Base-by-base conservation (phyloP, 2,329 filamentous ascomycete genomes). In the Pestalotiopsis sp. region DNA sequence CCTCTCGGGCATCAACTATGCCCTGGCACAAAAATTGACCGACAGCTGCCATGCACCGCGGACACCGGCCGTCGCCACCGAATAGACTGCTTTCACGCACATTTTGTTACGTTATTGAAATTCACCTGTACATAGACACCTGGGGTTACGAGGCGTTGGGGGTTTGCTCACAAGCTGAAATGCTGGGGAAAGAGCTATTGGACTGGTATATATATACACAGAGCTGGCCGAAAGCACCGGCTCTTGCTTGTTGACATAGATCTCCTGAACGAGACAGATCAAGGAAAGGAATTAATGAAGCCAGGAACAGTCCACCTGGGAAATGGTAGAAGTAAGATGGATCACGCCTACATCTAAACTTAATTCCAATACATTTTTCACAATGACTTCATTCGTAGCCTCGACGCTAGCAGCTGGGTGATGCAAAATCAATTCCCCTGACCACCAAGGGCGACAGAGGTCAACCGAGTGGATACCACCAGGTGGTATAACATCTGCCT, bases 1-100 rank as follows among this genome's bases (percentile, higher is more conserved):
- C 14, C 76, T 78, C 41, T 83, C 83, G 1, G 82, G 83, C 17
- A 72, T 84, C 59, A 83, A 83, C 57, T 76, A 75, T 4, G 73
- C 75, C 49, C 61, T 77, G 41, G 77, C 73, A 36, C 70, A 75
- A 69, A 75, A 72, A 66, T 40, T 76, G 6, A 68, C 71, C 31
- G 71, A 66, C 13, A 69, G 68, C 17, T 79, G 77, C 63, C 77
- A 77, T 66, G 66, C 72, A 45, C 70, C 73, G n/a, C 68, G 70
- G 17, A 49, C 61, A 31, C 63, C 68, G 12, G 58, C 62, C 31
- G 9, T 25, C 14, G 45, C 66, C 9, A 45, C 66, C n/a, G 49
- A 59, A 63, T 68, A 68, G 52, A 23, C 23, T 23, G 14, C 23
- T n/a, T 38, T 38, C 14, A 36, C 23, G 31, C 31, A 36, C 11